A percentile compares a stretch with the other conserved stretches of the same genome.
These are phyloP conservation scores for Pseudoneurospora amorphoporcata DNA, from an alignment of 495 filamentous ascomycete genomes.

Conservation along the genomic window DNA sequence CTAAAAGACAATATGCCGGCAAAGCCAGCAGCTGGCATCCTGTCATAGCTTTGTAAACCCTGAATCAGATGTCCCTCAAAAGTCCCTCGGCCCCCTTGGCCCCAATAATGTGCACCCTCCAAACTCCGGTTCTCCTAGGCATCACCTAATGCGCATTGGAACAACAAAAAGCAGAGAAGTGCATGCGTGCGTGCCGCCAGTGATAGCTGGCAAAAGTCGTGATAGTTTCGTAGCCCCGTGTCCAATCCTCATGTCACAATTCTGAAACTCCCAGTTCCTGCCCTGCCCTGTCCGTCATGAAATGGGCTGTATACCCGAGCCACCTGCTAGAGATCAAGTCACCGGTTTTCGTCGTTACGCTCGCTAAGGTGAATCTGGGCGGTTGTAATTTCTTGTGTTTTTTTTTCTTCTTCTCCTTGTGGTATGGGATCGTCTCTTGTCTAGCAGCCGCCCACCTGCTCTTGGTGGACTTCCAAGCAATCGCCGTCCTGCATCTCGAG, in stretches of 20 bases:
- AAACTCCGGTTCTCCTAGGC: background rate
- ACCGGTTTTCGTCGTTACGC: background rate
- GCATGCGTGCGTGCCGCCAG: background rate
- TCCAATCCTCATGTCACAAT: background rate
- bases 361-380: background rate
- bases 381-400: background rate
- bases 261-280: background rate
- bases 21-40: background rate
- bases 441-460: constrained; percentile 76
- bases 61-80: background rate
- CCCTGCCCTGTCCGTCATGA: background rate
- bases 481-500: constrained; percentile 97
- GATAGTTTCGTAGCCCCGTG: background rate
- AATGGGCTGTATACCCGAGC: background rate
- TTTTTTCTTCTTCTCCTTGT: background rate
- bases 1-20: background rate
- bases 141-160: background rate
- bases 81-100: background rate
- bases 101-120: background rate
- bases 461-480: constrained; percentile 94
- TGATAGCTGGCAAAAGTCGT: background rate
- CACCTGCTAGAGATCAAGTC: background rate
- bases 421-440: background rate
- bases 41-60: background rate
- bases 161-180: background rate